A percentile compares a stretch with the other conserved stretches of the same genome.
These are phyloP conservation scores for Phaffomyces thermotolerans DNA, from an alignment of 805 yeast genomes.

Conservation along the genomic window DNA sequence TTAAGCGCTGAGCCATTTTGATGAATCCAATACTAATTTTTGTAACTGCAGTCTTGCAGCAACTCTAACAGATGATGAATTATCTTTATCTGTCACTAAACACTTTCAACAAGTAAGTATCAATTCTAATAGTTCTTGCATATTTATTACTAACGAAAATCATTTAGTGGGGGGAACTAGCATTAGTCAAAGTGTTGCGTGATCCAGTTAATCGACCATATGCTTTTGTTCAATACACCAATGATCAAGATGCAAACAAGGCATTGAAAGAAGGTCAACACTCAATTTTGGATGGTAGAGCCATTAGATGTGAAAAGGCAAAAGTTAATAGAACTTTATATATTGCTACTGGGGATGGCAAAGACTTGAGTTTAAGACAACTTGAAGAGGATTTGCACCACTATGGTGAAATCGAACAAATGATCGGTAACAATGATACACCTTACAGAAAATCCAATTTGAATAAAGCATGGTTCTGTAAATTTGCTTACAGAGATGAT, in stretches of 20 bases:
- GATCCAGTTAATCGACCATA: constrained; percentile 82
- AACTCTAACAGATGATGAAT: constrained; percentile 57
- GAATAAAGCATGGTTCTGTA: constrained; percentile 59
- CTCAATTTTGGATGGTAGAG: constrained; percentile 61
- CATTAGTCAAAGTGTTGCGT: constrained; percentile 73
- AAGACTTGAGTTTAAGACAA: constrained; percentile 23
- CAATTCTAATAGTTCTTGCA: no score
- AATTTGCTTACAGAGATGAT: constrained; percentile 77
- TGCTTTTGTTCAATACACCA: constrained; percentile 83
- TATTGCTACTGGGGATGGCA: constrained; percentile 33
- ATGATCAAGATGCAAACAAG: constrained; percentile 56
- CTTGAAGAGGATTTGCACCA: constrained; percentile 35
- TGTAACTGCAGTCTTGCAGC: constrained; percentile 47
- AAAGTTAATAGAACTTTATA: constrained; percentile 83
- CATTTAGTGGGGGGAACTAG: constrained; percentile 56
- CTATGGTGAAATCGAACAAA: constrained; percentile 74
- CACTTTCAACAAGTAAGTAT: constrained; percentile 46
- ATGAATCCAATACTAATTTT: neutral
- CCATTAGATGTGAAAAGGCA: constrained; percentile 84
- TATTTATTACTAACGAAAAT: neutral
- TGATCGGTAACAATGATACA: constrained; percentile 37
- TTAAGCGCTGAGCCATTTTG: neutral
- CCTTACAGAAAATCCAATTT: constrained; percentile 24
- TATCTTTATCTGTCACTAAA: constrained; percentile 58
- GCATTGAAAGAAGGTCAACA: constrained; percentile 70